Conservation (phyloP, 2,329 filamentous ascomycete genomes). For the Neoarthrinium moseri region DNA sequence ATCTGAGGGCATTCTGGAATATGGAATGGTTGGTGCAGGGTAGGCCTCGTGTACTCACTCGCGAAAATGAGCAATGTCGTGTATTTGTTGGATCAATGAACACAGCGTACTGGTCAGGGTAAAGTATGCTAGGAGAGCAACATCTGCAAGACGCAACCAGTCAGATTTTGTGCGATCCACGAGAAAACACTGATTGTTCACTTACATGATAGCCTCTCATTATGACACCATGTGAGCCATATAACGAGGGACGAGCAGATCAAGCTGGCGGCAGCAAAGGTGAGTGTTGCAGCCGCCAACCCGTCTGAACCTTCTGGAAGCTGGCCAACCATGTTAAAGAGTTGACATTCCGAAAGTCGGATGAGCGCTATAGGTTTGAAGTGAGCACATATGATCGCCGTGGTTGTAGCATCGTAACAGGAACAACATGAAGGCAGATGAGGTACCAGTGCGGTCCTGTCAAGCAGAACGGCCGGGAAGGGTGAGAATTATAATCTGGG, state of each 20-base stretch:
- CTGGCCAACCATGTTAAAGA: slow-evolving; percentile 16
- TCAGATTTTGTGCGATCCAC: background rate
- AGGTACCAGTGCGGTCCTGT: too few species aligned
- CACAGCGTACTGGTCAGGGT: slow-evolving; percentile 17
- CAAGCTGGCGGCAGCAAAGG: slow-evolving; percentile 12
- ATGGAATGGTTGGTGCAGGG: too few species aligned
- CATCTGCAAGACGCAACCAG: slow-evolving; percentile 15
- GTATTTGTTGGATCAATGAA: slow-evolving; percentile 22
- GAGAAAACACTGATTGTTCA: background rate
- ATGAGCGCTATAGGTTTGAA: too few species aligned
- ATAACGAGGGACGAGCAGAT: slow-evolving; percentile 15
- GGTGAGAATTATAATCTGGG: too few species aligned
- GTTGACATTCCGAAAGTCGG: too few species aligned
- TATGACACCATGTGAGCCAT: slow-evolving; percentile 23
- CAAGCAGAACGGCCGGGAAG: too few species aligned
- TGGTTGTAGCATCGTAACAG: too few species aligned
- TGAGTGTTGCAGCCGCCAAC: slow-evolving; percentile 13
- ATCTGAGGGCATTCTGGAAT: too few species aligned
- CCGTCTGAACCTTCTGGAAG: slow-evolving; percentile 17
- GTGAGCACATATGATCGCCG: too few species aligned
- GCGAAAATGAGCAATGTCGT: slow-evolving; percentile 17
- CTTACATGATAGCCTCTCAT: slow-evolving; percentile 23
- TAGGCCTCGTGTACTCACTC: too few species aligned
- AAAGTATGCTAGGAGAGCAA: slow-evolving; percentile 20
- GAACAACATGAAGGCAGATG: too few species aligned